A percentile compares a stretch with the other conserved stretches of the same genome.
These are phyloP conservation scores for Prinsepia uniflora DNA, from an alignment of 306 rosid species.

Conservation along the genomic window DNA sequence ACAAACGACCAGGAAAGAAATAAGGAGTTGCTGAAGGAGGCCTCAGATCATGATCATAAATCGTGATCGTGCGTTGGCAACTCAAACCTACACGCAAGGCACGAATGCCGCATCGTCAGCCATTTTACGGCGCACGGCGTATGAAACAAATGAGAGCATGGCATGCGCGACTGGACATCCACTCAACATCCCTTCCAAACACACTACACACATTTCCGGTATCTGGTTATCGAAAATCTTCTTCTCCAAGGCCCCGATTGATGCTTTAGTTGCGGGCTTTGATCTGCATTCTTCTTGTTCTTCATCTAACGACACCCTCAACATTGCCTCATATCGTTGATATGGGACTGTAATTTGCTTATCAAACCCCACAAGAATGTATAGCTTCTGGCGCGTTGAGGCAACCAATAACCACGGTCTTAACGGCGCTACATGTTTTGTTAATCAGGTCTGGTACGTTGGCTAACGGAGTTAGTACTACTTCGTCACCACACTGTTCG, in stretches of 20 bases:
- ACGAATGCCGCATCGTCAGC: neutral
- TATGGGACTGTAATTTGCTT: neutral
- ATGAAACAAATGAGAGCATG: neutral
- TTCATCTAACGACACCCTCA: neutral
- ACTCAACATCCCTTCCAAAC: neutral
- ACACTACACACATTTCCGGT: neutral
- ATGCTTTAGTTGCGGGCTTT: neutral
- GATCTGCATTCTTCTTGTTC: neutral
- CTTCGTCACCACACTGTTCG: neutral
- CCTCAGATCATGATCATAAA: neutral
- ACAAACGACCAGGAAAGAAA: too few relatives aligned
- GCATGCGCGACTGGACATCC: neutral
- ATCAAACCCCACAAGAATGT: neutral
- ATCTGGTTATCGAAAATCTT: neutral
- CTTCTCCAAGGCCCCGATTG: neutral
- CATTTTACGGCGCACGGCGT: neutral
- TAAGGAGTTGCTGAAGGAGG: too few relatives aligned
- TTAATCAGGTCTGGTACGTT: neutral
- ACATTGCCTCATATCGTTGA: neutral
- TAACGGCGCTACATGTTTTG: neutral
- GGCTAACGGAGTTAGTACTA: neutral
- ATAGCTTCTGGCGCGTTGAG: neutral
- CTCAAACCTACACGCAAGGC: neutral
- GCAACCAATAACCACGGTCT: too few relatives aligned
- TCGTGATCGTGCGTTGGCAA: neutral